A percentile compares a stretch with the other conserved stretches of the same genome.
These are phyloP conservation scores for Hypoxylon sp. DNA, from an alignment of 2,329 filamentous ascomycete species.

Conservation along the genomic window DNA sequence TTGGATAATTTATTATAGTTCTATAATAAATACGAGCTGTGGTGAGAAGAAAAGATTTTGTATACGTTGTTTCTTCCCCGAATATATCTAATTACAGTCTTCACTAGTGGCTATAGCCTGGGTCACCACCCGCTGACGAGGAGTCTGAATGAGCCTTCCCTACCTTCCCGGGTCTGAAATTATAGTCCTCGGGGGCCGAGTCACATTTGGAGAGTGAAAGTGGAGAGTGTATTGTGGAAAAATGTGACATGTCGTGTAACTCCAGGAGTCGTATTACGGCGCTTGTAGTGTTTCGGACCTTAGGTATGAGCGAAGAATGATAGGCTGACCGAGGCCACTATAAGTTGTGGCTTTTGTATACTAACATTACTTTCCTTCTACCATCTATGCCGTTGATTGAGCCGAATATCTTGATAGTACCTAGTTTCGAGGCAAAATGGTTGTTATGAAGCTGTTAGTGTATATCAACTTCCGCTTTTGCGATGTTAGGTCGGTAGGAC, in stretches of 20 bases:
- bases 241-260: conserved; percentile 3
- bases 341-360: neutral
- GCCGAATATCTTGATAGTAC: neutral
- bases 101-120: neutral
- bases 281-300: neutral
- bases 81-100: neutral
- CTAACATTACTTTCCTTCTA: neutral
- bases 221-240: neutral
- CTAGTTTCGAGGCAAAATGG: neutral
- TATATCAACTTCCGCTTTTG: neutral
- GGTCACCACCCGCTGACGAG: too few species aligned
- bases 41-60: neutral
- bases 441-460: neutral
- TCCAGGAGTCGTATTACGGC: neutral
- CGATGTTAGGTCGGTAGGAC: neutral
- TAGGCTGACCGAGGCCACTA: neutral
- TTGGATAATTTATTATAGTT: too few species aligned
- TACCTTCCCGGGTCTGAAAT: neutral
- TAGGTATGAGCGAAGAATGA: neutral
- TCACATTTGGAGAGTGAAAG: neutral
- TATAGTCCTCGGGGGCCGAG: neutral
- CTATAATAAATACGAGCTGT: neutral
- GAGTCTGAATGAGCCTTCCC: neutral
- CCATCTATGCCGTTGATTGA: neutral
- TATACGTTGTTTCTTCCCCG: neutral